Evolutionary conservation across 306 rosid genomes (phyloP), one percentile per base, ranked within the genome.

Genomic region (Mucuna pruriens): DNA sequence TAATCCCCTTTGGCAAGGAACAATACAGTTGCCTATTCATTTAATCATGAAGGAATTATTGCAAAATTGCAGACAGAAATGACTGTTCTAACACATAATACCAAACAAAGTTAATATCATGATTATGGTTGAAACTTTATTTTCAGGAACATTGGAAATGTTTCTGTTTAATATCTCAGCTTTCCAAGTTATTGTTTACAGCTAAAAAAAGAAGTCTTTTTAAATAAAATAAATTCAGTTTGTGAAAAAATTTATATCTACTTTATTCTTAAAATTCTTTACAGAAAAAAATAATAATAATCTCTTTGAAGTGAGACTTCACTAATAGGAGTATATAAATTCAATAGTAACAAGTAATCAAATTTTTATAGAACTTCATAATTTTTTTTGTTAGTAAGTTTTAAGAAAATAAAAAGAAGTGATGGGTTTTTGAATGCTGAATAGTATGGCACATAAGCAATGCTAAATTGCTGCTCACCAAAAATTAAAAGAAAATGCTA

Each of bases 11-110:
- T 16, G 75, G 40, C 75, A 44, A 7, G 4, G 23, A 45, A 39
- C 5, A 45, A 44, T 44, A 23, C 10, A 3, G 57, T 44, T 78
- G 7, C 51, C 65, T 7, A 49, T 66, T 67, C 29, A 16, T 34
- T 65, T 77, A 65, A 25, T 57, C 55, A 9, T 49, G 74, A 64
- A 63, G 81, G 29, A 31, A 63, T 17, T 77, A 20, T 46, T 31
- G 38, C 39, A 34, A 2, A 19, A 26, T 19, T 63, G 39, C 45
- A 40, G 16, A 22, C 34, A 57, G 63, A 58, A 12, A 58, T 58
- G n/a, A 12, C 34, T 58, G 36, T 58, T 25, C 7, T 25, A 58
- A 58, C 65, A 58, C n/a, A 25, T 25, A 25, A 57, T 25, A 25
- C 34, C 34, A 57, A 10, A 11, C n/a, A 58, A 23, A 23, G 17